Evolutionary conservation across 441 rosid genomes (phyloP), one percentile per base, ranked within the genome.

Genomic region (Biscutella auriculata): DNA sequence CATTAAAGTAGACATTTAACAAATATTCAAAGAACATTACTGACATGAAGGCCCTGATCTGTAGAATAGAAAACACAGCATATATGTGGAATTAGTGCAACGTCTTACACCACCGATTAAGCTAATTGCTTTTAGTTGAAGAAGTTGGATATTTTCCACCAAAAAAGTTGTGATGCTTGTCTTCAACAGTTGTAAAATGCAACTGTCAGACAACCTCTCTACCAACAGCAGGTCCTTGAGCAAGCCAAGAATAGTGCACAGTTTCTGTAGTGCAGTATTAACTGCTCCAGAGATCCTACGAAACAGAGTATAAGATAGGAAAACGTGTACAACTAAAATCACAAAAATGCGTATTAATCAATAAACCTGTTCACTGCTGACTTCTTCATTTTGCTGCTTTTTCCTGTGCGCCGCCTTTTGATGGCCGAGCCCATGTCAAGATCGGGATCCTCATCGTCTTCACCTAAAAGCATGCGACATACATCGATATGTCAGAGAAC

Each of bases 121-220:
- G 72, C 84, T 73, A 70, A 94, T 85, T 45, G 96, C 83, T 80
- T 94, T 94, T 60, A 94, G 88, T 73, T 94, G 99, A 81, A 94
- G 74, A 65, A 94, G 92, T 70, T 88, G 97, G 62, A 94, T 74
- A 76, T 94, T 94, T 57, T 94, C 99, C 77, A 94, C 99, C 84
- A 87, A 67, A 77, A 90, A 77, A n/a, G 83, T 87, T 4, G 95
- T 78, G 63, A 82, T 75, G 80, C 95, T 73, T 36, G 99, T 94
- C 78, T 79, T 94, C 62, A 88, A 74, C 67, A 94, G 78, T 74
- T 94, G 99, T 50, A 94, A 73, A 69, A 94, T 88, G 82, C 96
- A 90, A 76, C 97, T 85, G 79, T 94, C 99, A 45, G 99, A 90
- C 59, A 94, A 73, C 75, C 74, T 88, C 85, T 94, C 99, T 53